These are phyloP conservation scores for Podospora fimiseda DNA, from an alignment of 495 filamentous ascomycete genomes.

Conservation along the genomic window DNA sequence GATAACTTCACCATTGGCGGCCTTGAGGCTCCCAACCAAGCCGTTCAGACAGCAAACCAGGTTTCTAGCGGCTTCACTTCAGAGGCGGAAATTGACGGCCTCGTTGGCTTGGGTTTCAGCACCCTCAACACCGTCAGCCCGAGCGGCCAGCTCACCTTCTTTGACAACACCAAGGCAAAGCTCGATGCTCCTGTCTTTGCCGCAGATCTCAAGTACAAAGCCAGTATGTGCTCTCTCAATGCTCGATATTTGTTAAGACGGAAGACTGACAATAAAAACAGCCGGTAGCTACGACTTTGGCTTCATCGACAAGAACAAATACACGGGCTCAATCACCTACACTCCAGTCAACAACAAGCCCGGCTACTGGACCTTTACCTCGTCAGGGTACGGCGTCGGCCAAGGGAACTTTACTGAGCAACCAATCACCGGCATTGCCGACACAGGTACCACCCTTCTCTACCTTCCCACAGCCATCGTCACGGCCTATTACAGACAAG, in stretches of 20 bases:
- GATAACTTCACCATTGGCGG: conserved; percentile 65
- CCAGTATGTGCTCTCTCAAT: conserved; percentile 17
- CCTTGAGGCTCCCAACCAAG: conserved; percentile 55
- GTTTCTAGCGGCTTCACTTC: conserved; percentile 58
- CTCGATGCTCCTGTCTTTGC: conserved; percentile 61
- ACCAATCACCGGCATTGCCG: conserved; percentile 50
- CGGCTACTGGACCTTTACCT: conserved; percentile 70
- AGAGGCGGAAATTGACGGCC: conserved; percentile 59
- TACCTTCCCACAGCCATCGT: conserved; percentile 55
- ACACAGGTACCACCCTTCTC: conserved; percentile 73
- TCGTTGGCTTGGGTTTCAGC: conserved; percentile 71
- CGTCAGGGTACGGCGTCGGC: conserved; percentile 57
- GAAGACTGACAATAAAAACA: conserved; percentile 3
- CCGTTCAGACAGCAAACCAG: conserved; percentile 59
- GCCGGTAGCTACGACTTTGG: conserved; percentile 74
- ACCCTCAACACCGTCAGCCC: conserved; percentile 65
- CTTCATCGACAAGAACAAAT: conserved; percentile 58
- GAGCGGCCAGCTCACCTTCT: conserved; percentile 57
- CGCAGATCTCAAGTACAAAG: conserved; percentile 57
- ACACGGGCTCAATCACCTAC: conserved; percentile 61
- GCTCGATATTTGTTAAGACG: background rate
- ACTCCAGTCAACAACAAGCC: conserved; percentile 49
- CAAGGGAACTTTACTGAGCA: conserved; percentile 25
- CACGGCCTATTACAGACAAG: conserved; percentile 57
- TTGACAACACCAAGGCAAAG: conserved; percentile 56